Evolutionary conservation across 2,329 filamentous ascomycete genomes (phyloP), one percentile per base, ranked within the genome.

Genomic region (Lachnellula suecica): DNA sequence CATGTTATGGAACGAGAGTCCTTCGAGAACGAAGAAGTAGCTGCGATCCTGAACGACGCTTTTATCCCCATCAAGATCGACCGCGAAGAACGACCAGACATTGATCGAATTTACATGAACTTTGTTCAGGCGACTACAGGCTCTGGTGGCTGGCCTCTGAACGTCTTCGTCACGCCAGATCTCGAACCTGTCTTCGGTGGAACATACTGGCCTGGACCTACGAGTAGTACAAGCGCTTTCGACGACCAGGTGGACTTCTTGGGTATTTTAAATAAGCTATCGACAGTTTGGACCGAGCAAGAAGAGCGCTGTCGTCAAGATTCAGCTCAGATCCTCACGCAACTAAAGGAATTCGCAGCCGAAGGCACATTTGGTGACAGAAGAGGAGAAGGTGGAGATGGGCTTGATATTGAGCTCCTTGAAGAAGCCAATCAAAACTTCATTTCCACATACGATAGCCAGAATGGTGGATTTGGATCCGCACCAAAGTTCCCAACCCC

Each of bases 41-140:
- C 94, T 15, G 74, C 82, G 22, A 78, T 96, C 52, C 79, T 99
- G 31, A 99, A 97, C 74, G 78, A 86, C 55, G 82, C 84, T 52
- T 99, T 97, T 70, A 84, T 99, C 41, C 93, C 94, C 4, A 85
- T 97, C 68, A 88, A 97, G 63, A 83, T 97, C 65, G 94, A 99
- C 71, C 84, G 92, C 54, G 94, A 99, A 71, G 91, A 96, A 71
- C 85, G 93, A 23, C 93, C 93, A 8, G 92, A 97, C 67, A 84
- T 97, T 59, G 94, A 99, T 67, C 85, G 89, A 56, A 92, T 97
- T 59, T 97, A 97, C 70, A 97, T 97, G 91, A 96, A 96, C 74
- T 99, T 96, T 70, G 87, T 96, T 37, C 91, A 97, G 69, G 93
- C 93, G 1, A 93, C 94, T 10, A 96, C 88, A 53, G 91, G 89